Evolutionary conservation across 139 green algal species (phyloP).

Genomic region (Chlamydomonas schloesseri): DNA sequence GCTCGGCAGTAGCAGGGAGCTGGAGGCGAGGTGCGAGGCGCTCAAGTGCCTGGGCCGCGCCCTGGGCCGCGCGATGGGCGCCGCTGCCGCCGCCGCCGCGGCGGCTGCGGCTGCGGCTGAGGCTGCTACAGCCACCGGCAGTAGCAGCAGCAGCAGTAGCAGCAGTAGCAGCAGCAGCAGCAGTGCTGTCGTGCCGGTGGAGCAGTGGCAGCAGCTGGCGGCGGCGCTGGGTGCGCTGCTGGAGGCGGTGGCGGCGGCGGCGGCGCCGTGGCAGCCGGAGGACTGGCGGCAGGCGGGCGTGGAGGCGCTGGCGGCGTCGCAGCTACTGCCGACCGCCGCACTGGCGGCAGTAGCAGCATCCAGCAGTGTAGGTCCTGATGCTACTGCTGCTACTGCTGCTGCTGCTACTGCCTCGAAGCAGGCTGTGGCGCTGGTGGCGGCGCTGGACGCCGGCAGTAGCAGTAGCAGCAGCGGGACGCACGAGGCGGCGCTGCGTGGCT

Average conservation of each 20-base stretch:
- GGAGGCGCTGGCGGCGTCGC: constrained; percentile 61
- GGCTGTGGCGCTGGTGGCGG: neutral
- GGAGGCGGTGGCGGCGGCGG: constrained; percentile 2
- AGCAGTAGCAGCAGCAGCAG: too few relatives aligned
- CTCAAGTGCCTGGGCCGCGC: constrained; percentile 58
- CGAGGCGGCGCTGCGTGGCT: constrained; percentile 56
- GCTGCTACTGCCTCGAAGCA: neutral
- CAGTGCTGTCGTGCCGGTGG: neutral
- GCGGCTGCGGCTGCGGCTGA: neutral
- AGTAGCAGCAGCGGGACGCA: neutral
- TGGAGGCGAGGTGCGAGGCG: constrained; percentile 52
- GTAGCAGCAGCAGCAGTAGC: too few relatives aligned
- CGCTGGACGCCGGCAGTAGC: neutral
- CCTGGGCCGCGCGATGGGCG: constrained; percentile 26
- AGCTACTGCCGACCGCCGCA: constrained; percentile 46
- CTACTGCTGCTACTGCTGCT: neutral
- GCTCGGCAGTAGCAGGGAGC: constrained; percentile 22
- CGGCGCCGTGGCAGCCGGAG: constrained; percentile 57
- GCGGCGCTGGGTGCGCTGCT: constrained; percentile 47
- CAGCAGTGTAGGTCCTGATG: too few relatives aligned
- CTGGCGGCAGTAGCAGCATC: neutral
- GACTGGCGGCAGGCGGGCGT: constrained; percentile 69
- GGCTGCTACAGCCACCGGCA: too few relatives aligned
- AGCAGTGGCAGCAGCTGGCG: neutral
- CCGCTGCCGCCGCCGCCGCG: neutral